Conservation (phyloP, 768 basidiomycete species). For the Pseudohyphozyma bogoriensis region DNA sequence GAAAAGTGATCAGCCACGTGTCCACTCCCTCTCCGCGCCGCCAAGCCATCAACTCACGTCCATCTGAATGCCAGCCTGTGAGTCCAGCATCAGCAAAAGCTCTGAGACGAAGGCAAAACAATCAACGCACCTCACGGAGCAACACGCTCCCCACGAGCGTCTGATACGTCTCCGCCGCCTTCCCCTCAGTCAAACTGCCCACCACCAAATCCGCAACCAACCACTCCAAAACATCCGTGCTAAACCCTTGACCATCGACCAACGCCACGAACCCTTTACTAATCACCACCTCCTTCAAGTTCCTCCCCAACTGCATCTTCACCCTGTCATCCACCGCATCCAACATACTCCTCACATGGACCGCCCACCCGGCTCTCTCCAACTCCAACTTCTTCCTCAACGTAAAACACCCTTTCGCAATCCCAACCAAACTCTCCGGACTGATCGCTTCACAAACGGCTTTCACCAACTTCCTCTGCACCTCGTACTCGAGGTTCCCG, state of each 20-base stretch:
- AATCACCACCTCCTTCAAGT: slow-evolving; percentile 57
- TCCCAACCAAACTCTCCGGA: slow-evolving; percentile 55
- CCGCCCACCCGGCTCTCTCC: slow-evolving; percentile 49
- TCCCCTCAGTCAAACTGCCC: slow-evolving; percentile 54
- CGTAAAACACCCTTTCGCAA: slow-evolving; percentile 46
- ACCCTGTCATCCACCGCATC: slow-evolving; percentile 51
- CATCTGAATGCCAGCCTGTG: slow-evolving; percentile 36
- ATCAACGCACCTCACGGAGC: slow-evolving; percentile 44
- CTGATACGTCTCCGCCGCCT: slow-evolving; percentile 61
- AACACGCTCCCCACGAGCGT: slow-evolving; percentile 29
- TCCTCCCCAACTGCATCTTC: slow-evolving; percentile 52
- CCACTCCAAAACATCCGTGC: slow-evolving; percentile 63
- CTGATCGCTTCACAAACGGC: slow-evolving; percentile 62
- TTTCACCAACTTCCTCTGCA: slow-evolving; percentile 58
- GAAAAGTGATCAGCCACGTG: slow-evolving; percentile 53
- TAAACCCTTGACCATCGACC: slow-evolving; percentile 59
- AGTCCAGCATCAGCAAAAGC: slow-evolving; percentile 55
- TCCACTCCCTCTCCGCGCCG: no score
- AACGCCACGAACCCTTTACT: slow-evolving; percentile 63
- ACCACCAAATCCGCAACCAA: slow-evolving; percentile 58
- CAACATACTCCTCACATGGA: slow-evolving; percentile 58
- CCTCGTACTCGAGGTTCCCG: slow-evolving; percentile 54
- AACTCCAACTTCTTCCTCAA: slow-evolving; percentile 46
- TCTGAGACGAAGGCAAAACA: background rate
- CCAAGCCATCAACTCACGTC: no score